These are phyloP conservation scores for Neoarthrinium moseri DNA, from an alignment of 2,329 filamentous ascomycete genomes.

Conservation along the genomic window DNA sequence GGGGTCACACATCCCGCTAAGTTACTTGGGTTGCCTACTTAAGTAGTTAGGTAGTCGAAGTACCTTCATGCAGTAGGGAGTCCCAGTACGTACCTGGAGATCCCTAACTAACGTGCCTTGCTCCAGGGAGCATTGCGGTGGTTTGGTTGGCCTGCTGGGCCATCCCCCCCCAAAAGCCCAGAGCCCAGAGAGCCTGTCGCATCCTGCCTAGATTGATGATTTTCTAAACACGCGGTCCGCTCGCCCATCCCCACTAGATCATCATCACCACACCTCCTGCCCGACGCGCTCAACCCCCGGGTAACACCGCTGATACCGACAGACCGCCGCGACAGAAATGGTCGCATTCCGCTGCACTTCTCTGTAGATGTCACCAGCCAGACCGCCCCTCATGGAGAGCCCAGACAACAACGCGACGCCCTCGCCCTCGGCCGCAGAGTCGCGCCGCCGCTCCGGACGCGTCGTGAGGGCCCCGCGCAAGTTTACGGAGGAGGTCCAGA, in stretches of 20 bases:
- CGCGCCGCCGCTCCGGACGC: slow-evolving; percentile 68
- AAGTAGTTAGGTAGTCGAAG: too few relatives aligned
- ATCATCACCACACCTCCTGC: slow-evolving; percentile 12
- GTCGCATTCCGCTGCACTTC: slow-evolving; percentile 21
- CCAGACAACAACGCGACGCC: slow-evolving; percentile 56
- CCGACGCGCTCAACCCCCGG: background rate
- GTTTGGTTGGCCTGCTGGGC: too few relatives aligned
- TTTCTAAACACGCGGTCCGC: slow-evolving; percentile 5
- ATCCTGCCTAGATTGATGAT: slow-evolving; percentile 3
- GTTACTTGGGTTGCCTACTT: too few relatives aligned
- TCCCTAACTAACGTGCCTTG: too few relatives aligned
- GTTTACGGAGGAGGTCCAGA: slow-evolving; percentile 50
- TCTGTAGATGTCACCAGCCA: slow-evolving; percentile 37
- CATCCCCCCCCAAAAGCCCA: too few relatives aligned
- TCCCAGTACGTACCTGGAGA: too few relatives aligned
- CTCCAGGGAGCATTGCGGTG: too few relatives aligned
- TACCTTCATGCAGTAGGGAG: too few relatives aligned
- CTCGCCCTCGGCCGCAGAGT: slow-evolving; percentile 48
- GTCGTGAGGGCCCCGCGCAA: slow-evolving; percentile 60
- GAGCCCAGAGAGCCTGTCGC: background rate
- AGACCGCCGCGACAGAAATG: slow-evolving; percentile 14
- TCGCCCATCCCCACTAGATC: background rate
- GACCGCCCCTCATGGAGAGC: slow-evolving; percentile 49
- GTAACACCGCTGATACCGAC: background rate
- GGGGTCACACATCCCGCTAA: too few relatives aligned